Evolutionary conservation across 345 rosid genomes (phyloP).

Genomic region (Acer campestre): DNA sequence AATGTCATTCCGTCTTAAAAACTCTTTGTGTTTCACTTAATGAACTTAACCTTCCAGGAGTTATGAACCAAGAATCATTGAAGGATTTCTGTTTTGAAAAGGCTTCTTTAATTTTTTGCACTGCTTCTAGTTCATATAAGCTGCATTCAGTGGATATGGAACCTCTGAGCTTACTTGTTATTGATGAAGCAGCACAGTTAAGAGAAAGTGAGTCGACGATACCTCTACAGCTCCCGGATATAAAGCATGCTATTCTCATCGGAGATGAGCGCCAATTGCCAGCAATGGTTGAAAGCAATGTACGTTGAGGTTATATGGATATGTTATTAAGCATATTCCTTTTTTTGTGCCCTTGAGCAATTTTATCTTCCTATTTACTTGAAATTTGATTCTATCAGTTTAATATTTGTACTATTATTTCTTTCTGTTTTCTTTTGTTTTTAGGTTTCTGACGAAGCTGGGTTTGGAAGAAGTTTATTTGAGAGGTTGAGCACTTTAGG

Average conservation of each 20-base stretch:
- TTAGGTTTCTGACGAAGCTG: too few species aligned
- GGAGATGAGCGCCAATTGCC: conserved; percentile 62
- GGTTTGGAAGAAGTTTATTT: too few species aligned
- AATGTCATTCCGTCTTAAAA: conserved; percentile 32
- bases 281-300: conserved; percentile 49
- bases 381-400: too few species aligned
- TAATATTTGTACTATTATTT: too few species aligned
- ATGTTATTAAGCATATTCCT: too few species aligned
- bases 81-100: conserved; percentile 35
- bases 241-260: conserved; percentile 43
- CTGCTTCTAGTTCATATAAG: conserved; percentile 40
- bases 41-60: conserved; percentile 31
- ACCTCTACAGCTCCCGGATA: conserved; percentile 47
- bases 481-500: too few species aligned
- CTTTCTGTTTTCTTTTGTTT: too few species aligned
- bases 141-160: conserved; percentile 25
- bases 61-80: not conserved
- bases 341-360: too few species aligned
- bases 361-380: too few species aligned
- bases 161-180: conserved; percentile 44
- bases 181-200: conserved; percentile 70
- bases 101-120: conserved; percentile 45
- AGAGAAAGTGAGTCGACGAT: conserved; percentile 60
- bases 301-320: conserved; percentile 18
- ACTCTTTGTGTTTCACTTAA: conserved; percentile 15